Percentiles rank a stretch among this genome's conserved stretches.
Conservation (phyloP, 2,329 filamentous ascomycete genomes). For the Beauveria sp. region DNA sequence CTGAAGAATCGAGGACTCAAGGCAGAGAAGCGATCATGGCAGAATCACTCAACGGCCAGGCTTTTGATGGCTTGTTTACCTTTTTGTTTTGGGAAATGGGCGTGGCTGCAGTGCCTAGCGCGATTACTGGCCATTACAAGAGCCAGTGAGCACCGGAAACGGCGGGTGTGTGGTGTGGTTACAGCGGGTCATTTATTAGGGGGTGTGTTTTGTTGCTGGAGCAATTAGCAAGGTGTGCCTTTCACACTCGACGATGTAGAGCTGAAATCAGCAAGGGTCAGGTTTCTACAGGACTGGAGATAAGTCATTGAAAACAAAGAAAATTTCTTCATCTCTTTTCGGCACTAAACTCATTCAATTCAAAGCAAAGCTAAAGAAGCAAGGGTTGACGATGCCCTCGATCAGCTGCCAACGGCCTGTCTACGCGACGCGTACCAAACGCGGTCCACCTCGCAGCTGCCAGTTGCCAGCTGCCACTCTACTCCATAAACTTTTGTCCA, state of each 20-base stretch:
- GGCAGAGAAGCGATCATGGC: too few species aligned
- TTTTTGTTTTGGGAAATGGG: constrained; percentile 12
- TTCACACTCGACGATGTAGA: too few species aligned
- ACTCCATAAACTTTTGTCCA: too few species aligned
- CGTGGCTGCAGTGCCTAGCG: not conserved
- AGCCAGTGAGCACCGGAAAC: not conserved
- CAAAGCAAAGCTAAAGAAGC: too few species aligned
- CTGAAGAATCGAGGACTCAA: not conserved
- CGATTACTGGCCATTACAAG: too few species aligned
- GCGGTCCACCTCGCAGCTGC: not conserved
- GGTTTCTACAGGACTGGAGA: too few species aligned
- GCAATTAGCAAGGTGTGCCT: not conserved
- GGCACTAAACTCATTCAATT: too few species aligned
- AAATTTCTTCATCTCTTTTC: too few species aligned
- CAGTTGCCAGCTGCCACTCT: not conserved
- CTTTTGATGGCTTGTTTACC: constrained; percentile 1
- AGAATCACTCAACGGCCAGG: too few species aligned
- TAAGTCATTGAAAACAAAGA: too few species aligned
- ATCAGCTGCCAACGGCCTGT: not conserved
- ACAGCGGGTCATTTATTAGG: constrained; percentile 1
- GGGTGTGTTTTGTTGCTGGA: not conserved
- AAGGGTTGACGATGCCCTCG: not conserved
- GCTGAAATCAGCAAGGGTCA: too few species aligned
- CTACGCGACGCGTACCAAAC: too few species aligned
- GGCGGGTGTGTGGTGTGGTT: not conserved